These are phyloP conservation scores for Phytophthora niederhauseri DNA, from an alignment of 352 stramenopile species.

Conservation along the genomic window DNA sequence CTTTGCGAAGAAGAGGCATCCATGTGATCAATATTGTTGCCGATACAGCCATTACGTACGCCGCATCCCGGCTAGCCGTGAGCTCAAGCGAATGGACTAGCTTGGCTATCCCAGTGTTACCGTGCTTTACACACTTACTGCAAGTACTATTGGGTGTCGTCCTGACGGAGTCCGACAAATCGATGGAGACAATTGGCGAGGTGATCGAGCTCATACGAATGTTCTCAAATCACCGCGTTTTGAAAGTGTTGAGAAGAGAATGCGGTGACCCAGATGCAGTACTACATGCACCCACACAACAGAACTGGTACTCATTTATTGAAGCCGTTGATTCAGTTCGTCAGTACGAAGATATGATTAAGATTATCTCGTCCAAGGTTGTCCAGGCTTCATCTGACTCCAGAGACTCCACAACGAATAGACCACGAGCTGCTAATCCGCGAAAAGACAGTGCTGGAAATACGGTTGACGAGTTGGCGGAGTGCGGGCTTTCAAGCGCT, in stretches of 20 bases:
- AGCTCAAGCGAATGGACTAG: conserved; percentile 42
- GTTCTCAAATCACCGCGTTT: conserved; percentile 64
- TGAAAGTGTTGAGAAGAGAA: conserved; percentile 64
- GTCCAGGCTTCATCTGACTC: conserved; percentile 35
- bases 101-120: conserved; percentile 58
- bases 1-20: conserved; percentile 53
- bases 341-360: conserved; percentile 87
- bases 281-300: conserved; percentile 48
- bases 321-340: conserved; percentile 80
- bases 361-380: conserved; percentile 75
- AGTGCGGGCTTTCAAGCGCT: conserved; percentile 41
- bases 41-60: conserved; percentile 48
- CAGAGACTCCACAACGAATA: conserved; percentile 5
- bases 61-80: conserved; percentile 50
- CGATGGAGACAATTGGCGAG: conserved; percentile 64
- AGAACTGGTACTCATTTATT: conserved; percentile 81
- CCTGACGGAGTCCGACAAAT: conserved; percentile 55
- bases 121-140: conserved; percentile 65
- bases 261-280: conserved; percentile 67
- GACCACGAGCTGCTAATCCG: conserved; percentile 12
- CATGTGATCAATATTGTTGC: conserved; percentile 79
- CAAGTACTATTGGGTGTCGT: conserved; percentile 62
- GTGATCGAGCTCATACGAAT: conserved; percentile 70
- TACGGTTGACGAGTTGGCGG: conserved; percentile 50
- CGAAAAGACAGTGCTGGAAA: conserved; percentile 56